Percentiles rank a stretch among this genome's conserved stretches.
Evolutionary conservation across 805 yeast species (phyloP).

Genomic region (Saturnispora serradocipensis): DNA sequence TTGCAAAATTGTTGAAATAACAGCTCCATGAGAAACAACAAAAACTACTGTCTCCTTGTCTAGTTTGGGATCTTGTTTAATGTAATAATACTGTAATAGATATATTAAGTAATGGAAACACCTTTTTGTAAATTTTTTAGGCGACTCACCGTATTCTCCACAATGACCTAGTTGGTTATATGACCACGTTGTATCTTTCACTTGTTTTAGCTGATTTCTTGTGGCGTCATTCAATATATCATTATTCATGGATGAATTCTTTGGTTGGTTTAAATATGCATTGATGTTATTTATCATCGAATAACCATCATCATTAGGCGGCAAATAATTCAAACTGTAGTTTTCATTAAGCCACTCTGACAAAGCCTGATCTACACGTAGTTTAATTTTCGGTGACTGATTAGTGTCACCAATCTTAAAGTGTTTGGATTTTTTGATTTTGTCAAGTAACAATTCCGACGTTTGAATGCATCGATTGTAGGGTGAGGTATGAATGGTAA

Average conservation of each 20-base stretch:
- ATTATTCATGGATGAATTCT: conserved; percentile 9
- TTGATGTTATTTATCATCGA: conserved; percentile 32
- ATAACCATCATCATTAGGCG: conserved; percentile 39
- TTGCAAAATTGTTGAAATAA: conserved; percentile 32
- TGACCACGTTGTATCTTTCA: conserved; percentile 26
- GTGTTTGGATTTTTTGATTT: conserved; percentile 9
- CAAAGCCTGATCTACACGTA: conserved; percentile 33
- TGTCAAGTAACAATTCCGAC: conserved; percentile 23
- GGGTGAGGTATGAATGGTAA: conserved; percentile 34
- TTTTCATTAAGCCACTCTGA: conserved; percentile 37
- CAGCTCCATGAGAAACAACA: conserved; percentile 37
- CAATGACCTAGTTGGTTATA: conserved; percentile 33
- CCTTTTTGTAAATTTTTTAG: conserved; percentile 28
- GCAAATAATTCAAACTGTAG: conserved; percentile 30
- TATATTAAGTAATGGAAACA: conserved; percentile 28
- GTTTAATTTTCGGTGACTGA: conserved; percentile 12
- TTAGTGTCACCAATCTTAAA: neutral
- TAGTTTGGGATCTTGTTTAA: conserved; percentile 18
- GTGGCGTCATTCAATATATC: conserved; percentile 15
- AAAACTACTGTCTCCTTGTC: conserved; percentile 27
- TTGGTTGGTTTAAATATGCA: conserved; percentile 26
- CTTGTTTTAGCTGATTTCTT: conserved; percentile 12
- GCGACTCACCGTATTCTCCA: conserved; percentile 36
- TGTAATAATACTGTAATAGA: conserved; percentile 26
- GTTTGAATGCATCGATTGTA: conserved; percentile 38